Conservation (phyloP, 352 stramenopile species). For the Phytopythium delawarense region DNA sequence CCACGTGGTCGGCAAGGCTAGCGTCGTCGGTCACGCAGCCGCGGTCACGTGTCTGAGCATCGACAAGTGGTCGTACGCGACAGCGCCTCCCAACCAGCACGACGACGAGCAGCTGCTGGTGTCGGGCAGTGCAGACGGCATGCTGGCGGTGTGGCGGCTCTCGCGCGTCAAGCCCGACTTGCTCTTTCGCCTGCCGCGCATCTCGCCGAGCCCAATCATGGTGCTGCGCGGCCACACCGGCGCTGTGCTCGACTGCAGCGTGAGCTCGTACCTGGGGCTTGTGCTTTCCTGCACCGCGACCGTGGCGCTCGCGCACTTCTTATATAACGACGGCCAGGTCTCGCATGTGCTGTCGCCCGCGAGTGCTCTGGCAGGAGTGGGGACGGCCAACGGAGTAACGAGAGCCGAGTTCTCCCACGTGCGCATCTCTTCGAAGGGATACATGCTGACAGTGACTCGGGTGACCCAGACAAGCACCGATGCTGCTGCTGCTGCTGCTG, state of each 20-base stretch:
- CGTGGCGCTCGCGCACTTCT: conserved; percentile 59
- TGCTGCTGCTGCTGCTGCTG: neutral
- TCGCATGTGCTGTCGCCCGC: conserved; percentile 58
- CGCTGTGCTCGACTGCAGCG: conserved; percentile 49
- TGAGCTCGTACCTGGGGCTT: conserved; percentile 63
- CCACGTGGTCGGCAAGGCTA: conserved; percentile 78
- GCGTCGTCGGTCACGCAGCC: conserved; percentile 65
- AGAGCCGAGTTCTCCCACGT: conserved; percentile 37
- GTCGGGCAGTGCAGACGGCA: conserved; percentile 65
- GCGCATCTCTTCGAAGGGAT: conserved; percentile 51
- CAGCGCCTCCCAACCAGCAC: conserved; percentile 20
- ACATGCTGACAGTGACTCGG: conserved; percentile 42
- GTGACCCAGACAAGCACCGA: conserved; percentile 6
- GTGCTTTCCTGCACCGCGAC: conserved; percentile 57
- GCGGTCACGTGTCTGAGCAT: conserved; percentile 71
- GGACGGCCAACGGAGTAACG: neutral
- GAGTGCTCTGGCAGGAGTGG: conserved; percentile 8
- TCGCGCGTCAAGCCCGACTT: conserved; percentile 68
- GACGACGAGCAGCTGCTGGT: conserved; percentile 76
- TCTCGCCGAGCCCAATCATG: conserved; percentile 63
- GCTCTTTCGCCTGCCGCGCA: conserved; percentile 64
- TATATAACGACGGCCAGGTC: conserved; percentile 70
- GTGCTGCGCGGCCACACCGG: conserved; percentile 54
- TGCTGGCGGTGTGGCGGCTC: conserved; percentile 65
- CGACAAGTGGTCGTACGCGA: conserved; percentile 50